A percentile compares a stretch with the other conserved stretches of the same genome.
Evolutionary conservation across 164 flowering plant genomes (phyloP).

Genomic region (Kingdonia uniflora): DNA sequence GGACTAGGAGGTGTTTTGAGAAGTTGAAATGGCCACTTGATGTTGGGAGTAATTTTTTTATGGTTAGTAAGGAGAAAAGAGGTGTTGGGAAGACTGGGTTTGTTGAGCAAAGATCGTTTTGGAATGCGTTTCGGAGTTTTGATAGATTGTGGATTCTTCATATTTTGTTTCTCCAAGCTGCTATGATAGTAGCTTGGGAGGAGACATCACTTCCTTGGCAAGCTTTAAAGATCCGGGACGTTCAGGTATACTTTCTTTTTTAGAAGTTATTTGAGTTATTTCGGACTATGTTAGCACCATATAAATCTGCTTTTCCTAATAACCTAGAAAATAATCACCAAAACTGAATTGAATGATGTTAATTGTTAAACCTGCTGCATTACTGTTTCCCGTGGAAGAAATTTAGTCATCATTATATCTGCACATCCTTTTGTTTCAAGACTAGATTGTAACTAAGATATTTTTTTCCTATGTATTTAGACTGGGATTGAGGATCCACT

Average conservation of each 20-base stretch:
- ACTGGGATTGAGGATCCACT: no score
- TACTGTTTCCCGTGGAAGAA: no score
- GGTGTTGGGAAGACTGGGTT: constrained; percentile 85
- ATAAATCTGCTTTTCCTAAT: no score
- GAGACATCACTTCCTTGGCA: constrained; percentile 47
- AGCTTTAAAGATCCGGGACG: constrained; percentile 39
- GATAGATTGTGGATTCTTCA: constrained; percentile 84
- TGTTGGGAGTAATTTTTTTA: constrained; percentile 35
- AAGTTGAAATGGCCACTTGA: constrained; percentile 74
- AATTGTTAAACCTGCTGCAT: no score
- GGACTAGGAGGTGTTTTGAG: constrained; percentile 67
- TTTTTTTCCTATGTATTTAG: no score
- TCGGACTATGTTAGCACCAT: no score
- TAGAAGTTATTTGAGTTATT: no score
- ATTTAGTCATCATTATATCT: no score
- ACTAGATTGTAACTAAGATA: no score
- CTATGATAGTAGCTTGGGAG: constrained; percentile 67
- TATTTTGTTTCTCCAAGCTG: constrained; percentile 65
- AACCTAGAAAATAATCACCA: no score
- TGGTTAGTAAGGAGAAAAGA: constrained; percentile 12
- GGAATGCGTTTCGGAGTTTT: constrained; percentile 87
- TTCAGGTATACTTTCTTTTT: constrained; percentile 39
- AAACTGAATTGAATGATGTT: no score
- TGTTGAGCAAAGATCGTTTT: constrained; percentile 90
- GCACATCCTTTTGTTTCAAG: no score